phyloP scores from a whole-genome alignment of 192 early-diverging fungal genomes.

The Backusella macrospora region DNA sequence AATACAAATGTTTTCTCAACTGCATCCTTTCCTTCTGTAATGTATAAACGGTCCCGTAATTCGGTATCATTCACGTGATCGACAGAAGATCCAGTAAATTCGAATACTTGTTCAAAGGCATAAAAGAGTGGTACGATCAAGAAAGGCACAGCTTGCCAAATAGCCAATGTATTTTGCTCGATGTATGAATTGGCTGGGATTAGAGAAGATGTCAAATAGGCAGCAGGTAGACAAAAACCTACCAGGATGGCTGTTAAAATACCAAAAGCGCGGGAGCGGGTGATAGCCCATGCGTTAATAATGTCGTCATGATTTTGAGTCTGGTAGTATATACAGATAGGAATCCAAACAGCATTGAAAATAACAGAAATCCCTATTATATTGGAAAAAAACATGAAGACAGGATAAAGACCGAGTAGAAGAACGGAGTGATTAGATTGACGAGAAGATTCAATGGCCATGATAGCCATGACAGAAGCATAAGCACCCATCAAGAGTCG shows the following conservation, averaged over 20 bases:
- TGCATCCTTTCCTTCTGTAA: conserved; percentile 19
- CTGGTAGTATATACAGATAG: background rate
- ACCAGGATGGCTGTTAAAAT: background rate
- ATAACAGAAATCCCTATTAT: conserved; percentile 11
- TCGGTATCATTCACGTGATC: background rate
- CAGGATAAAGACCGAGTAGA: background rate
- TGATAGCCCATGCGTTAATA: background rate
- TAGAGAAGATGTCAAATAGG: background rate
- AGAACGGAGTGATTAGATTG: background rate
- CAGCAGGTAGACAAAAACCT: background rate
- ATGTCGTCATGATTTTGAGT: background rate
- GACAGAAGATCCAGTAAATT: background rate
- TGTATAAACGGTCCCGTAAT: background rate
- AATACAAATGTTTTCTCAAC: conserved; percentile 21
- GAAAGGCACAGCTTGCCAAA: conserved; percentile 8
- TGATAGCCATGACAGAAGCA: background rate
- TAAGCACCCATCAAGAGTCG: conserved; percentile 1
- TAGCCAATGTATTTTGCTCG: background rate
- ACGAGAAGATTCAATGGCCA: conserved; percentile 27
- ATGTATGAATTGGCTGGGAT: background rate
- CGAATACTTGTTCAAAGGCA: background rate
- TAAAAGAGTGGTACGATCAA: background rate
- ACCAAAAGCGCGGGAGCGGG: background rate
- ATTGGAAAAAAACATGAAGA: conserved; percentile 4
- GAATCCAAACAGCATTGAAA: conserved; percentile 12